Evolutionary conservation across 2,329 filamentous ascomycete genomes (phyloP).

Genomic region (Pyricularia sp.): DNA sequence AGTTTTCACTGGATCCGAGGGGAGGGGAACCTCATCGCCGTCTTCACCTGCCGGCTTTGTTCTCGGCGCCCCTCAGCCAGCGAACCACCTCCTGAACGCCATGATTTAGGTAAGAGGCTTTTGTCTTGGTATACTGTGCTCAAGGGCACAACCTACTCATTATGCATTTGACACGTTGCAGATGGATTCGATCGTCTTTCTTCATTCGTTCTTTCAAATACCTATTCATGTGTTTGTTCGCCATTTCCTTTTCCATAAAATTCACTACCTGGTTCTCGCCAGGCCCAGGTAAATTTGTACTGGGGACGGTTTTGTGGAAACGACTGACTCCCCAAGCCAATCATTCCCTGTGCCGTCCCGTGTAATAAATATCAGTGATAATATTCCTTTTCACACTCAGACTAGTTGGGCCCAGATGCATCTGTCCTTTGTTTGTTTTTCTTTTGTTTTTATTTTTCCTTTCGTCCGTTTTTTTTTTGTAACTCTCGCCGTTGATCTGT

Average conservation of each 20-base stretch:
- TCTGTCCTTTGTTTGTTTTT: background rate
- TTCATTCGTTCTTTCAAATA: background rate
- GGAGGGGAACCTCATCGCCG: background rate
- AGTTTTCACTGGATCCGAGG: background rate
- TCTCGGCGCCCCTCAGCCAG: background rate
- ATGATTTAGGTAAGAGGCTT: background rate
- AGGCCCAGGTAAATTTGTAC: background rate
- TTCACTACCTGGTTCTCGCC: background rate
- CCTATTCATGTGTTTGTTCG: background rate
- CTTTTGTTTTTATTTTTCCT: background rate
- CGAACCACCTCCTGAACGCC: background rate
- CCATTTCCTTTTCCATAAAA: background rate
- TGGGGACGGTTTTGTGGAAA: background rate
- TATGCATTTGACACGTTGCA: background rate
- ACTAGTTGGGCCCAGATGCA: background rate
- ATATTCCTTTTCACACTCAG: background rate
- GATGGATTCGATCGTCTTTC: background rate
- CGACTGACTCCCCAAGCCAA: background rate
- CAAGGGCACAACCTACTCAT: background rate
- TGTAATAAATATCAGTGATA: background rate
- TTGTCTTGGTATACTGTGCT: background rate
- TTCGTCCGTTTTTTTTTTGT: background rate
- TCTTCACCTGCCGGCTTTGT: background rate
- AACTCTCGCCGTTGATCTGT: background rate
- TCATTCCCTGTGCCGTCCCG: background rate